Percentiles rank a stretch among this genome's conserved stretches.
Conservation (phyloP, 768 basidiomycete species). For the Podaxis sp. region DNA sequence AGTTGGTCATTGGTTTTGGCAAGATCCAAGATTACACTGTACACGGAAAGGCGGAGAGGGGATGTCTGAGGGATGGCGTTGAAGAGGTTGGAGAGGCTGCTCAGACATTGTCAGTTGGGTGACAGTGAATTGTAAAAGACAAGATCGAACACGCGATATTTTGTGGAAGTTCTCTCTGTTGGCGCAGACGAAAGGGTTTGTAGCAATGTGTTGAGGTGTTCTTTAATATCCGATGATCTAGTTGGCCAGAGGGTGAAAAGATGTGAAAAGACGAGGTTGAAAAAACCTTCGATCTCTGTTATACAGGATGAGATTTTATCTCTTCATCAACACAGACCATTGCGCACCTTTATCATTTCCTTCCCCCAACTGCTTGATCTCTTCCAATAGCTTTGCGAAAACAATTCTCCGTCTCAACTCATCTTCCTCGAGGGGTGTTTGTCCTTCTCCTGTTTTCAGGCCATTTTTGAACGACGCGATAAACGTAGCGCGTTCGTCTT, state of each 20-base stretch:
- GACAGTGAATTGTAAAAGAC: constrained; percentile 12
- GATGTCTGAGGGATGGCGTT: constrained; percentile 72
- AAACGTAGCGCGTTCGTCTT: constrained; percentile 64
- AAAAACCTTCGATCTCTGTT: constrained; percentile 78
- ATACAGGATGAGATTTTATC: constrained; percentile 10
- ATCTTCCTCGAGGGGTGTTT: constrained; percentile 55
- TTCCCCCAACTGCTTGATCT: constrained; percentile 71
- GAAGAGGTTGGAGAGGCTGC: constrained; percentile 79
- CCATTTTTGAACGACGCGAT: constrained; percentile 68
- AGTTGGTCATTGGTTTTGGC: constrained; percentile 64
- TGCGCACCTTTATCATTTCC: constrained; percentile 73
- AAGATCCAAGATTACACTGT: constrained; percentile 57
- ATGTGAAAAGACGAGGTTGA: constrained; percentile 80
- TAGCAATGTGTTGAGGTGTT: constrained; percentile 50
- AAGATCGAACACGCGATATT: constrained; percentile 70
- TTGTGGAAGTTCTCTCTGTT: constrained; percentile 53
- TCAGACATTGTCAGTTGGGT: constrained; percentile 12
- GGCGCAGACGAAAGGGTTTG: constrained; percentile 55
- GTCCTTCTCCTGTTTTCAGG: constrained; percentile 49
- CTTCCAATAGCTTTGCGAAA: constrained; percentile 57
- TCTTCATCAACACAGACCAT: constrained; percentile 3
- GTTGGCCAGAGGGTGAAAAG: constrained; percentile 58
- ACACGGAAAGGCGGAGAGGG: constrained; percentile 61
- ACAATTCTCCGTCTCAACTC: constrained; percentile 50
- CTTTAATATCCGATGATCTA: constrained; percentile 55